Base-by-base conservation (phyloP, 768 basidiomycete species). In the Russula abietina region DNA sequence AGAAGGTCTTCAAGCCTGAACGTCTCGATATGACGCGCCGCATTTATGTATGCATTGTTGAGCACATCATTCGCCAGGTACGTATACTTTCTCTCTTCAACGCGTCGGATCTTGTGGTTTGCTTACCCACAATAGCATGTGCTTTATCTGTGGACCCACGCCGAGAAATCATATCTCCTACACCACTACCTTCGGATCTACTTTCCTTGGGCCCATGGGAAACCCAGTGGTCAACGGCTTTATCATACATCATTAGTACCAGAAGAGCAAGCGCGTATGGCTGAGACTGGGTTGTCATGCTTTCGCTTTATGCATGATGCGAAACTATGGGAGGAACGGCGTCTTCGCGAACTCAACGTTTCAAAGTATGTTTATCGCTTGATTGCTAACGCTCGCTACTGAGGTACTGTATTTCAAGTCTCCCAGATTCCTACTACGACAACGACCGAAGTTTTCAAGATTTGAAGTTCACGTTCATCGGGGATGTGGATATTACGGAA, bases 151-250 rank as follows among this genome's bases (percentile, higher is more conserved):
- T 64, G 65, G 65, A 66, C 61, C n/a, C 61, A 64, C 33, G 22
- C 57, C n/a, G 48, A 64, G 12, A 55, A 65, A 0, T 64, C 62
- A 3, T 55, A 66, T 55, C 62, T 39, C 30, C n/a, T 66, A 17
- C 65, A 57, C 33, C 56, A 64, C 26, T 58, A 55, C 48, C 57
- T 65, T 28, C 56, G 57, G 38, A 65, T 62, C 2, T 65, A 64
- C 53, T 66, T 66, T 50, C 65, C 65, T 12, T 63, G 61, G 61
- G 57, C 56, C 12, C 64, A 57, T 57, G 55, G 64, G 17, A 57
- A 63, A 28, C 33, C 53, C 32, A 33, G 28, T 32, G 53, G 45
- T n/a, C 56, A 64, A 46, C 16, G 56, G 19, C 36, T 64, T 22
- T 64, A n/a, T 53, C 56, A 66, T 22, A 38, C 41, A 7, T 55